A percentile compares a stretch with the other conserved stretches of the same genome.
These are phyloP conservation scores for Phytophthora tubulina DNA, from an alignment of 352 stramenopile genomes.

Conservation along the genomic window DNA sequence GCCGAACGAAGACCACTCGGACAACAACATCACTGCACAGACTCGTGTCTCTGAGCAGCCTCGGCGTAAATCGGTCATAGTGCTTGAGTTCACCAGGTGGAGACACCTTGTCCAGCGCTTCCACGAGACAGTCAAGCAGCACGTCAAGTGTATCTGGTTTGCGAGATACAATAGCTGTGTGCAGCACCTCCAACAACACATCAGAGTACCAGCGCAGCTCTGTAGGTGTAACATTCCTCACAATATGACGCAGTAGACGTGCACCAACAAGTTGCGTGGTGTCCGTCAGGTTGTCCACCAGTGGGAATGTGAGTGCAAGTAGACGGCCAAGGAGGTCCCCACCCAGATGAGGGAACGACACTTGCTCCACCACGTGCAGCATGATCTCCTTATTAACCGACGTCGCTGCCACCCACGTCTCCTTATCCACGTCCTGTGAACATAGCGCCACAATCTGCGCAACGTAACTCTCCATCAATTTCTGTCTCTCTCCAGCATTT, in stretches of 20 bases:
- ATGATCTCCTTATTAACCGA: constrained; percentile 71
- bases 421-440: constrained; percentile 66
- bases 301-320: constrained; percentile 80
- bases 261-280: constrained; percentile 71
- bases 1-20: constrained; percentile 64
- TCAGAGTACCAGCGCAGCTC: constrained; percentile 88
- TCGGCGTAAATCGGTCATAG: constrained; percentile 77
- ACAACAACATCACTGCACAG: constrained; percentile 66
- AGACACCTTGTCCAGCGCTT: constrained; percentile 73
- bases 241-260: constrained; percentile 68
- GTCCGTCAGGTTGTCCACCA: constrained; percentile 79
- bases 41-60: constrained; percentile 73
- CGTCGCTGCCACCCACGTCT: constrained; percentile 63
- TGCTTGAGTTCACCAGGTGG: constrained; percentile 56
- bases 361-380: constrained; percentile 59
- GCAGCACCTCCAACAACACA: constrained; percentile 78
- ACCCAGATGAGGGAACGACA: constrained; percentile 67
- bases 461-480: constrained; percentile 46
- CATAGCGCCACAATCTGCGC: constrained; percentile 53
- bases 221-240: constrained; percentile 67
- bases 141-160: constrained; percentile 64
- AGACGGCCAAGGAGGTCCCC: constrained; percentile 79
- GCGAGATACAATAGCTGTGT: constrained; percentile 67
- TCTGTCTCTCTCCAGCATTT: constrained; percentile 8
- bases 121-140: constrained; percentile 65